Conservation (phyloP, 768 basidiomycete genomes). For the Tricholoma sp. region DNA sequence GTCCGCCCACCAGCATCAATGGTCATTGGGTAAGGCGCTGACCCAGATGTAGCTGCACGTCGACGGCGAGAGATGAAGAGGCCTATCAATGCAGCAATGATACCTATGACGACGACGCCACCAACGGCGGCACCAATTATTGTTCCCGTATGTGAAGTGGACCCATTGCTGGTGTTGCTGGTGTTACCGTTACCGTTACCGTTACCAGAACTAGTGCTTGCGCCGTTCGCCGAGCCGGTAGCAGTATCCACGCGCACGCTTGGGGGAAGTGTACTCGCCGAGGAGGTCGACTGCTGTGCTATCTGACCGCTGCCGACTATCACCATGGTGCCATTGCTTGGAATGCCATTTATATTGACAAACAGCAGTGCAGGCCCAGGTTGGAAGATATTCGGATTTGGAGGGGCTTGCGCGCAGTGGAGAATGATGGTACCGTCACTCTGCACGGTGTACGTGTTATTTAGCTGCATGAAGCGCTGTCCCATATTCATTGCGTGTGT, state of each 20-base stretch:
- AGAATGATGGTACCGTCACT: slow-evolving; percentile 71
- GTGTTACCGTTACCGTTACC: not conserved
- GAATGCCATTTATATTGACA: slow-evolving; percentile 81
- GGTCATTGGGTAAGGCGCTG: slow-evolving; percentile 23
- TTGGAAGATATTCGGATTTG: slow-evolving; percentile 81
- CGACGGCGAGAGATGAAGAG: slow-evolving; percentile 48
- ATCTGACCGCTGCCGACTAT: slow-evolving; percentile 77
- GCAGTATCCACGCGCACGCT: slow-evolving; percentile 42
- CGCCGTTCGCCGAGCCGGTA: slow-evolving; percentile 29
- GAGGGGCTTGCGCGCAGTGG: slow-evolving; percentile 78
- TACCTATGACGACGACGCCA: slow-evolving; percentile 45
- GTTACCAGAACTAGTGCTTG: slow-evolving; percentile 7
- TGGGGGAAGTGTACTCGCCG: slow-evolving; percentile 41
- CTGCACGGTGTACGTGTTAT: slow-evolving; percentile 81
- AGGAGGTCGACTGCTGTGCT: slow-evolving; percentile 57
- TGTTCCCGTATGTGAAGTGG: slow-evolving; percentile 30
- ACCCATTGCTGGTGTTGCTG: slow-evolving; percentile 10
- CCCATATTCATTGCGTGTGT: slow-evolving; percentile 90
- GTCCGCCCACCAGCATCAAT: slow-evolving; percentile 5
- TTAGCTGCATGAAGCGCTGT: slow-evolving; percentile 75
- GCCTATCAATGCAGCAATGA: slow-evolving; percentile 50
- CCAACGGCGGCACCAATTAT: slow-evolving; percentile 51
- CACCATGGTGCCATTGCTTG: slow-evolving; percentile 71
- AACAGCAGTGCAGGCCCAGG: slow-evolving; percentile 86
- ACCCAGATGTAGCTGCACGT: slow-evolving; percentile 30